These are phyloP conservation scores for Anaeromyces robustus DNA, from an alignment of 192 early-diverging fungal species.

Conservation along the genomic window DNA sequence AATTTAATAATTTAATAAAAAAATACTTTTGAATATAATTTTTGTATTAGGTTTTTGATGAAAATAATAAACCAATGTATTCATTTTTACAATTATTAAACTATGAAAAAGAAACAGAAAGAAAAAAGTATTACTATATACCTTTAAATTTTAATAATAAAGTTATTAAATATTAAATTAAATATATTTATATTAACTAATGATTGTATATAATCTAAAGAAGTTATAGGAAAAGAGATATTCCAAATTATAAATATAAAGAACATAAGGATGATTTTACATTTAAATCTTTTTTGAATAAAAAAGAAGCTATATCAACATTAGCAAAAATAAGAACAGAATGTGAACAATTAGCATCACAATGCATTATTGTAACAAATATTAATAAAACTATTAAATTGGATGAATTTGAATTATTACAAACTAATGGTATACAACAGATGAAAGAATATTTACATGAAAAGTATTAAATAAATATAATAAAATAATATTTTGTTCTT, in stretches of 20 bases:
- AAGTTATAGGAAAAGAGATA: not conserved
- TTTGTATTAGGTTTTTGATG: constrained; percentile 1
- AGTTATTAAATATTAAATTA: not conserved
- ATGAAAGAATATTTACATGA: constrained; percentile 32
- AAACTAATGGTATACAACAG: constrained; percentile 26
- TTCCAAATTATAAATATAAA: constrained; percentile 23
- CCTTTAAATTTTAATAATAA: not conserved
- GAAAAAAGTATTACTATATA: not conserved
- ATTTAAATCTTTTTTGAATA: constrained; percentile 36
- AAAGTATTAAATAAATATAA: constrained; percentile 14
- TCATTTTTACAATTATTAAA: constrained; percentile 1
- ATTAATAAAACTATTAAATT: constrained; percentile 34
- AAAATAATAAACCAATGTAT: not conserved
- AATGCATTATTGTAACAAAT: not conserved
- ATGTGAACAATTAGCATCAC: constrained; percentile 21
- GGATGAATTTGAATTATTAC: constrained; percentile 43
- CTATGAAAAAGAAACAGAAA: not conserved
- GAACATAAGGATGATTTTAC: constrained; percentile 18
- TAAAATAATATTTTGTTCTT: too few species aligned
- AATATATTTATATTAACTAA: too few species aligned
- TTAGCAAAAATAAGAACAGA: constrained; percentile 29
- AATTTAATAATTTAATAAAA: too few species aligned
- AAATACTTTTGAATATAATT: too few species aligned
- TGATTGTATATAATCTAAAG: too few species aligned
- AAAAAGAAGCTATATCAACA: constrained; percentile 30